Evolutionary conservation across 169 alveolate genomes (phyloP), one percentile per base, ranked within the genome.

Genomic region (Theileria sp.): DNA sequence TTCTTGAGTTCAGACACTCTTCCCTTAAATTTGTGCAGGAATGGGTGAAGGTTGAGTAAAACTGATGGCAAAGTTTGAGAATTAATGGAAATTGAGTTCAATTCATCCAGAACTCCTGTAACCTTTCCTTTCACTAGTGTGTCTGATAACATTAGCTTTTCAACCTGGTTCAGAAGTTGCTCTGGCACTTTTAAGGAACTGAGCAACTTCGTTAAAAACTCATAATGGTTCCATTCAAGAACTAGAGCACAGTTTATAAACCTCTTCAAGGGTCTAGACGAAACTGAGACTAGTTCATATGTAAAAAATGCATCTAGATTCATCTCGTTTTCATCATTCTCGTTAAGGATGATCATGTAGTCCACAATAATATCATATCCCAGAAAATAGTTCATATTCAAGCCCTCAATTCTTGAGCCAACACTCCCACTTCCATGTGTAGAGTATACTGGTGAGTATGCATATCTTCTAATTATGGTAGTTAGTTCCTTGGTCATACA

Each of bases 321-420:
- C 38, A 74, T 73, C 25, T 30, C 79, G 32, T 13, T 19, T 7
- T 75, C 62, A 36, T 61, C 68, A 26, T 64, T 60, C 30, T 83
- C 89, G 73, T 75, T 77, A 10, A 83, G 76, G 72, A 83, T 23
- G 21, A 83, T 75, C 51, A 70, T 56, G 78, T 83, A 83, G 60
- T 83, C 89, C 0, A 69, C 86, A 19, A 83, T 30, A 36, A 83
- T 77, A 36, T 77, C 79, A 65, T 83, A 83, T n/a, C 86, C 89
- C 44, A 82, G 89, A 56, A 70, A 75, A 56, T 77, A 76, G 38
- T 79, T 60, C 13, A 25, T 19, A 10, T 17, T 13, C 21, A 32
- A 28, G 26, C 38, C 72, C 50, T 64, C 30, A 17, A 6, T 21
- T 61, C 72, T 64, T 5, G 54, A n/a, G 10, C 67, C 67, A 21